phyloP scores from a whole-genome alignment of 2,329 filamentous ascomycete genomes.

The Pseudopyricularia cyperi region DNA sequence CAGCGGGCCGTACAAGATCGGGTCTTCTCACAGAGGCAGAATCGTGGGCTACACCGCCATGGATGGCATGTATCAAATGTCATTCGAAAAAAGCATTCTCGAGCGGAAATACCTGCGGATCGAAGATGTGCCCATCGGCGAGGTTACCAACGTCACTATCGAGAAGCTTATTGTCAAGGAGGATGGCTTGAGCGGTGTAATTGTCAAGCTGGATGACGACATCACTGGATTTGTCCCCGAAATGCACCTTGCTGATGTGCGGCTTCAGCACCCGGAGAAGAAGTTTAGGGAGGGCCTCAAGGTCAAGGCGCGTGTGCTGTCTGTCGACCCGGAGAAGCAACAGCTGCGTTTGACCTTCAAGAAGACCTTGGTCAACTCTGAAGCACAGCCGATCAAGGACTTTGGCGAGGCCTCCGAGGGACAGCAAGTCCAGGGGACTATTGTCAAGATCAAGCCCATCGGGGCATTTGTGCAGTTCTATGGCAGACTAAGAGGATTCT shows the following conservation, averaged over 20 bases:
- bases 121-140: conserved; percentile 75
- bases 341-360: conserved; percentile 83
- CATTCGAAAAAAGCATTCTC: conserved; percentile 68
- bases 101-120: conserved; percentile 84
- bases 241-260: conserved; percentile 77
- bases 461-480: conserved; percentile 93
- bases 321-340: conserved; percentile 60
- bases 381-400: conserved; percentile 63
- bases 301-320: conserved; percentile 77
- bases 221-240: conserved; percentile 83
- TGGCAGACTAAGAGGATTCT: conserved; percentile 67
- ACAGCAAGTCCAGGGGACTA: conserved; percentile 71
- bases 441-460: conserved; percentile 64
- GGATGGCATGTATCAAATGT: conserved; percentile 76
- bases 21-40: conserved; percentile 66
- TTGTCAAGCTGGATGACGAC: conserved; percentile 74
- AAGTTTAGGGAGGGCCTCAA: conserved; percentile 82
- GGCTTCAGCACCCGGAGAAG: conserved; percentile 84
- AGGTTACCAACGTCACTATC: conserved; percentile 68
- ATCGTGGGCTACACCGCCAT: conserved; percentile 77
- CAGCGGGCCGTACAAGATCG: conserved; percentile 66
- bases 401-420: conserved; percentile 65
- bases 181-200: conserved; percentile 65
- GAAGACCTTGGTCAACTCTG: conserved; percentile 87
- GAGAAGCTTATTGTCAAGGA: conserved; percentile 72